Base-by-base conservation (phyloP, 2,329 filamentous ascomycete genomes). In the Clonostachys rosea region DNA sequence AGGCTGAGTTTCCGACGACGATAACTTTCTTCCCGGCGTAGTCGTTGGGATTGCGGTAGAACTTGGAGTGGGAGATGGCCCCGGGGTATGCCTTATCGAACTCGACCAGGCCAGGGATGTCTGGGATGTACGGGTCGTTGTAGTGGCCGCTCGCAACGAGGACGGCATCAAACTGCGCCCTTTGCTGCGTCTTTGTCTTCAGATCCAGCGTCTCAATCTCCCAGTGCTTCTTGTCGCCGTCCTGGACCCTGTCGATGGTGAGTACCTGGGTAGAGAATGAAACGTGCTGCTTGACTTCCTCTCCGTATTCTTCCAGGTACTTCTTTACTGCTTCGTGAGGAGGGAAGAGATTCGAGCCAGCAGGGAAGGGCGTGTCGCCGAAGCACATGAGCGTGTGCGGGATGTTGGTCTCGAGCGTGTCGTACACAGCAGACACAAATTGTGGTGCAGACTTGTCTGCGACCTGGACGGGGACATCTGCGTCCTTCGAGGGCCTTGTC, bases 351-450 rank as follows among this genome's bases (percentile, higher is more conserved):
- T 84, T 78, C 9, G 74, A 70, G 9, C 79, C 72, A 7, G 70
- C 53, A 0, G 78, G 73, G 56, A 87, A 89, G 2, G 72, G 59
- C 4, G 75, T 68, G 50, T 89, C 84, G 1, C 79, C 80, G 58
- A 81, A 91, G 11, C 75, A 71, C 87, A 92, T 91, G 34, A 91
- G 62, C 1, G 71, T 71, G 48, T 85, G 77, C 0, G 87, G 86
- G 35, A 91, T 87, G 61, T 92, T 92, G 2, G 87, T 89, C 59
- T 91, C 86, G 3, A 91, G 69, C 12, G 71, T 66, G 45, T 86
- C 79, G 59, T 91, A 91, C 42, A 90, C 71, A 0, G 87, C 84
- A 4, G 84, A 86, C n/a, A 85, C 68, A 52, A 88, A 89, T 3
- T 75, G 64, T 3, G 77, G 68, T 34, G 54, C 54, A 2, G 46